Evolutionary conservation across 129 eudicot species (phyloP), one percentile per base, ranked within the genome.

Genomic region (Flaveria ramosissima): DNA sequence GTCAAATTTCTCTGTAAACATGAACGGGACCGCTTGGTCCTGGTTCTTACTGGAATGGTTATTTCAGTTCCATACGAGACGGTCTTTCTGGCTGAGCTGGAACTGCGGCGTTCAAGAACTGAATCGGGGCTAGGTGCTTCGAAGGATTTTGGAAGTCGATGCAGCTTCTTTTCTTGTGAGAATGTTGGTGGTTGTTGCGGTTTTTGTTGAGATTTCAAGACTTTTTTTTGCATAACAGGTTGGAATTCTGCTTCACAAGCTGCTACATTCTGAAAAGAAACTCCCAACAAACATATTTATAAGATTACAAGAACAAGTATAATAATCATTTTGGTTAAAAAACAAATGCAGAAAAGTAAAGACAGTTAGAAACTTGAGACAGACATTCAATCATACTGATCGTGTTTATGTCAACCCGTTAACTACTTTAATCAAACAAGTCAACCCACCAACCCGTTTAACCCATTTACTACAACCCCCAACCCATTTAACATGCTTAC

Each of bases 91-190:
- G 75, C 42, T 7, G 95, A 88, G 78, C 78, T 80, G 45, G 96
- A 81, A 70, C 80, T 80, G 75, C 82, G 82, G 63, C 87, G 85
- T 76, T 90, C 95, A 17, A 88, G 91, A 30, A 90, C 95, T 2
- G 96, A 90, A 43, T 77, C 86, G 8, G 95, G 96, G 83, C 96
- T 90, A 2, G 87, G 86, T 51, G 88, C 79, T 66, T 85, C 96
- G 43, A 88, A 88, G 41, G 72, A 66, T 57, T 42, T 73, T 27
- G 70, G 79, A 20, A 60, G 45, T 32, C 64, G 82, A 62, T 61
- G 61, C 48, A 14, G 16, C 17, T 71, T 78, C 53, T 48, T 47
- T 71, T 63, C 76, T 9, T 70, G 39, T 7, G 69, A 19, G 19
- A 45, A 78, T 1, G 48, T 56, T 1, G 76, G 9, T 39, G 3